Evolutionary conservation across 1,284 basidiomycete genomes (phyloP), one percentile per base, ranked within the genome.

Genomic region (Sanghuangporus weigelae): DNA sequence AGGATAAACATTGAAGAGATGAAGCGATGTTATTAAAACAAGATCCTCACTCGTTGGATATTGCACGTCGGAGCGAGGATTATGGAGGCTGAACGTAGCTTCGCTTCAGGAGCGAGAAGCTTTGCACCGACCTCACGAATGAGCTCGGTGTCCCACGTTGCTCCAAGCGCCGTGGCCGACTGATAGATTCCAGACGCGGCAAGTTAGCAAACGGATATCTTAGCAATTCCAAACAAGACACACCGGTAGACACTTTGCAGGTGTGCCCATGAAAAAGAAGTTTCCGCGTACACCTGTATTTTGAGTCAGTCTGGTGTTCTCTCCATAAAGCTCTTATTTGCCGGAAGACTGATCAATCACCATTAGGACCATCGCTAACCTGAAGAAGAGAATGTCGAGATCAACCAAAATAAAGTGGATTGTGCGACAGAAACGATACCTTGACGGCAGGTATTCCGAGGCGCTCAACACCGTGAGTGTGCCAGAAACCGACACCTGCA

Each of bases 11-110:
- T 46, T 10, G 39, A 14, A 39, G 59, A n/a, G 50, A 54, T 58
- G 19, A 46, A 39, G 46, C 26, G 42, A 36, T 38, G 40, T 46
- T 60, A 23, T 39, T 10, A 11, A 12, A 16, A 19, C 10, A 26
- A 42, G 49, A 44, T 26, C 64, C 73, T 31, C 65, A 84, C 84
- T 23, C 91, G 81, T 72, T 92, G 90, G 56, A 90, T 91, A 72
- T 93, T 93, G 71, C 86, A 87, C 0, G 91, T 93, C 0, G 91
- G 91, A 0, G 85, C 91, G 26, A 93, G 82, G 50, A 89, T 77
- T 10, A 90, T 79, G 8, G 88, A 86, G 2, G 87, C 86, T 38
- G 84, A 81, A 60, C 86, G 80, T 50, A 88, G 79, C 70, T 85
- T 89, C 2, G 87, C 85, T 72, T 93, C 92, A 21, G 79, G 77